These are phyloP conservation scores for Globisporangium uncinulatum DNA, from an alignment of 352 stramenopile genomes.

Conservation along the genomic window DNA sequence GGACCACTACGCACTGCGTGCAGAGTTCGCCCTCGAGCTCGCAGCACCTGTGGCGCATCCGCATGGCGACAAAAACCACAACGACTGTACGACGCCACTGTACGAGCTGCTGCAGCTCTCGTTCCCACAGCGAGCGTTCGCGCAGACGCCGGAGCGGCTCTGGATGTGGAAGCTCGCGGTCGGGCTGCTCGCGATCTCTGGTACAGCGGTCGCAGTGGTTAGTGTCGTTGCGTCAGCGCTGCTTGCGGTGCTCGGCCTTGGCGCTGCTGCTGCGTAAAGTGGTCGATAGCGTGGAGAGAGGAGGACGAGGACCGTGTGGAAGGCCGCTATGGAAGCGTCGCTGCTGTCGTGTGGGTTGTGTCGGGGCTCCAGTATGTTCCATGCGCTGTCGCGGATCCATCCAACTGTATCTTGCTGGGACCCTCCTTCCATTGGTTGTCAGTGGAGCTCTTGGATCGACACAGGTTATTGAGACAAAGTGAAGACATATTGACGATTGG, in stretches of 20 bases:
- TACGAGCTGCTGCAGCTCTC: slow-evolving; percentile 60
- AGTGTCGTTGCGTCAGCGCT: slow-evolving; percentile 2
- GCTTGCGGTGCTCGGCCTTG: slow-evolving; percentile 1
- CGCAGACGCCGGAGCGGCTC: slow-evolving; percentile 40
- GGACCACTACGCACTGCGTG: slow-evolving; percentile 66
- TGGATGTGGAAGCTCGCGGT: slow-evolving; percentile 68
- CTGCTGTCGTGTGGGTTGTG: slow-evolving; percentile 2
- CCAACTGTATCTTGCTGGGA: slow-evolving; percentile 7
- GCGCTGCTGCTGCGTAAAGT: background rate
- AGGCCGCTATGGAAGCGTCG: background rate
- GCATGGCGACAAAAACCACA: slow-evolving; percentile 30
- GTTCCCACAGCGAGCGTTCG: slow-evolving; percentile 59
- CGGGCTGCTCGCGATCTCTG: slow-evolving; percentile 12
- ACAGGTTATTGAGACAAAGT: no score
- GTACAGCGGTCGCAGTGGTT: background rate
- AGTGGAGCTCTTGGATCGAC: no score
- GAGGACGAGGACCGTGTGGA: no score
- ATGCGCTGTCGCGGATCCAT: background rate
- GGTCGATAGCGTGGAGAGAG: background rate
- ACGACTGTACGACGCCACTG: slow-evolving; percentile 28
- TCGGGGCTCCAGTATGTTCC: slow-evolving; percentile 6
- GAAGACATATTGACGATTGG: no score
- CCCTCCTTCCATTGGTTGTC: no score
- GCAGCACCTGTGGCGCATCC: slow-evolving; percentile 30
- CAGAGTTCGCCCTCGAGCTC: slow-evolving; percentile 46